Conservation (phyloP, 768 basidiomycete genomes). For the Pleurotus cornucopiae region DNA sequence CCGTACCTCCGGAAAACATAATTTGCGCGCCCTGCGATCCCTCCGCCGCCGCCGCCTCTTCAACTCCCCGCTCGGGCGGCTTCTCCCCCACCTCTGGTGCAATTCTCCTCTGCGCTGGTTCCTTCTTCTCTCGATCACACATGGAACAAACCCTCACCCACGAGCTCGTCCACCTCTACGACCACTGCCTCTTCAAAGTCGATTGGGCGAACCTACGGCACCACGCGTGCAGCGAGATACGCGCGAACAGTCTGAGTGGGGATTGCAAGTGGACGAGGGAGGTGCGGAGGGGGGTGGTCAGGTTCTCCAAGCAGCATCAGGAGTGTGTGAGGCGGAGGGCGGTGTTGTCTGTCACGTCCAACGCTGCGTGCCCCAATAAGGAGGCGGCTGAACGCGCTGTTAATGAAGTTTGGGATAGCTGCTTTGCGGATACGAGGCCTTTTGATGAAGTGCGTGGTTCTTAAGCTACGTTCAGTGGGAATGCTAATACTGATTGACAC, state of each 20-base stretch:
- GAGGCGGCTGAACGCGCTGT: conserved; percentile 84
- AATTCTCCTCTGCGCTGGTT: conserved; percentile 81
- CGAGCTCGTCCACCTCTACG: conserved; percentile 93
- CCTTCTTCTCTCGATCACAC: conserved; percentile 75
- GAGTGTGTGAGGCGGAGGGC: conserved; percentile 89
- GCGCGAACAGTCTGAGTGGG: conserved; percentile 90
- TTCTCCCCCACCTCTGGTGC: conserved; percentile 76
- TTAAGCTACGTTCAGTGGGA: too few species aligned
- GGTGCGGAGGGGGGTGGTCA: conserved; percentile 66
- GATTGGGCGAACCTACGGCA: conserved; percentile 89
- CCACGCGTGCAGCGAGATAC: conserved; percentile 97
- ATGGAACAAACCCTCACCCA: conserved; percentile 94
- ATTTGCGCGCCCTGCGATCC: conserved; percentile 82
- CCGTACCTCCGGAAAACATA: conserved; percentile 68
- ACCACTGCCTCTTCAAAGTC: conserved; percentile 92
- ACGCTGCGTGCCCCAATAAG: conserved; percentile 73
- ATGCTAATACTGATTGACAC: too few species aligned
- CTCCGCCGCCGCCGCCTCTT: conserved; percentile 10
- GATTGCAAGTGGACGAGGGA: conserved; percentile 90
- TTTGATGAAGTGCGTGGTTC: conserved; percentile 91
- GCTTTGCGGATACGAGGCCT: conserved; percentile 90
- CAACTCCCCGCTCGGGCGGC: conserved; percentile 59
- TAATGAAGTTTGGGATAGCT: conserved; percentile 97
- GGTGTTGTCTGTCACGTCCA: conserved; percentile 72
- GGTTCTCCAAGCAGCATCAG: conserved; percentile 93